phyloP scores from a whole-genome alignment of 345 rosid species.

The Balakata baccata region DNA sequence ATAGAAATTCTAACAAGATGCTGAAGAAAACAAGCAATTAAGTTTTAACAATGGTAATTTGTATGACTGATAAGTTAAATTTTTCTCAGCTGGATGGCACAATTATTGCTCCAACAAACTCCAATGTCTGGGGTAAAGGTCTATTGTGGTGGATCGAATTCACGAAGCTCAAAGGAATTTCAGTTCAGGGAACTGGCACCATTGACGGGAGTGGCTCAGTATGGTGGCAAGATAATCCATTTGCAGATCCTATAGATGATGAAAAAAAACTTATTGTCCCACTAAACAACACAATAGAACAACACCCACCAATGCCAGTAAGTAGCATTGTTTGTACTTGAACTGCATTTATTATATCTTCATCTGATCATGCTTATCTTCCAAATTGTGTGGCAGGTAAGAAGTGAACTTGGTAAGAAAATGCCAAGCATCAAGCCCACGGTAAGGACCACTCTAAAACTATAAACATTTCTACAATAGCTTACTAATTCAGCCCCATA shows the following conservation, averaged over 20 bases:
- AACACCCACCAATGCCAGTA: conserved; percentile 70
- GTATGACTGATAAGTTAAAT: conserved; percentile 8
- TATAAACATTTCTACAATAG: conserved; percentile 4
- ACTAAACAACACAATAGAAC: conserved; percentile 44
- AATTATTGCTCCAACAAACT: conserved; percentile 65
- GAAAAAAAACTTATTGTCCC: conserved; percentile 58
- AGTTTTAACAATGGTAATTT: no score
- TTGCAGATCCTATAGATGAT: conserved; percentile 53
- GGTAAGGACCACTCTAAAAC: conserved; percentile 45
- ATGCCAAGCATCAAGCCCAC: conserved; percentile 92
- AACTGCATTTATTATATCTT: conserved; percentile 8
- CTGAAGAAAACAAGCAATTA: conserved; percentile 11
- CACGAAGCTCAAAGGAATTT: conserved; percentile 74
- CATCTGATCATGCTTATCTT: conserved; percentile 26
- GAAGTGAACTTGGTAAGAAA: conserved; percentile 53
- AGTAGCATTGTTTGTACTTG: conserved; percentile 14
- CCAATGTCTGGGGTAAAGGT: conserved; percentile 68
- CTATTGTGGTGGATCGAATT: conserved; percentile 81
- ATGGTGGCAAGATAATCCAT: conserved; percentile 81
- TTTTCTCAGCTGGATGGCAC: conserved; percentile 76
- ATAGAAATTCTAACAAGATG: background rate
- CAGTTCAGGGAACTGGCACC: conserved; percentile 74
- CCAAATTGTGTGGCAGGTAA: conserved; percentile 48
- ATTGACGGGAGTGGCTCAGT: conserved; percentile 91
- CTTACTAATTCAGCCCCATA: conserved; percentile 11